Evolutionary conservation across 1,139 yeast species (phyloP), one percentile per base, ranked within the genome.

Genomic region (Candida albicans): DNA sequence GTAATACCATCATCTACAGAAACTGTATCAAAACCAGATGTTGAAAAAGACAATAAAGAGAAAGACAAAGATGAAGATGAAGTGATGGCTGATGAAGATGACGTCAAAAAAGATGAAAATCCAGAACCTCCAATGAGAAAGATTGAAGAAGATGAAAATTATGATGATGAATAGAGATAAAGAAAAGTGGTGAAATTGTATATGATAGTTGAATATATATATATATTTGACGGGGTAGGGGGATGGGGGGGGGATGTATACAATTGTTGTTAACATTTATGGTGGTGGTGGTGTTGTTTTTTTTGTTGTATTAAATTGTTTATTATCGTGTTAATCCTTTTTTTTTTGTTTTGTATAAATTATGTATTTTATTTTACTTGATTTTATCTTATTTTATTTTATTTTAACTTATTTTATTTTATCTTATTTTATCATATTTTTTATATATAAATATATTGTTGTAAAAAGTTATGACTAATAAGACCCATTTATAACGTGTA

Each of bases 121-220:
- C 69, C 71, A 11, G 93, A 84, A 52, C 82, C 85, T 27, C 89
- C 87, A 18, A 81, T 85, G 60, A 75, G 95, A 57, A 77, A 82
- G 53, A 82, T 87, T 24, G 91, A 84, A 42, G 96, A 87, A 57
- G 96, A 87, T 58, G 91, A 85, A 57, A 79, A 87, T 59, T 87
- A 87, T 59, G 96, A 87, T 59, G 95, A 85, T 46, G 89, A 79
- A 33, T 77, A 68, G 41, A 31, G 4, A 10, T 22, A 13, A 26
- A 38, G n/a, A 27, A 18, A 37, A 14, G 13, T 12, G 14, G 8
- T 29, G 24, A 13, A 11, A 35, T 24, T 25, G 33, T 31, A 35
- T 30, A 13, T 18, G 22, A 18, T 18, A 18, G 22, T 18, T 18
- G 22, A 18, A 18, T 18, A 18, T 18, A 18, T 18, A 18, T 18